Evolutionary conservation across 2,329 filamentous ascomycete species (phyloP).

Genomic region (Gaeumannomyces sp.): DNA sequence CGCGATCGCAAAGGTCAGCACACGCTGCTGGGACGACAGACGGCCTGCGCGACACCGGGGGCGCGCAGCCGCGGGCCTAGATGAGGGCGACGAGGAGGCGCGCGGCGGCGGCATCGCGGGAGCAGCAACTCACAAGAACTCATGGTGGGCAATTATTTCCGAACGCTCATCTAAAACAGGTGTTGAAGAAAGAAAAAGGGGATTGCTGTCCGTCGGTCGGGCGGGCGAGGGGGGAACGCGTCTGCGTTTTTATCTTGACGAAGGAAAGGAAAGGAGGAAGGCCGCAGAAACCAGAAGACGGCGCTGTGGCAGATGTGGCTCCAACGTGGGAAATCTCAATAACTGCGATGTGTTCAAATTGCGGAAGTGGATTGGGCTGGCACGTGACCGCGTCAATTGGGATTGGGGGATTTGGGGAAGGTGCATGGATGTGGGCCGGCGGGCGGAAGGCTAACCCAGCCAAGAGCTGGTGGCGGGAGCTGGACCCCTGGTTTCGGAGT

Average conservation of each 20-base stretch:
- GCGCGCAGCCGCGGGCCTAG: not conserved
- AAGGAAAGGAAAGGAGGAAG: conserved; percentile 23
- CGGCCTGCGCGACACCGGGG: conserved; percentile 8
- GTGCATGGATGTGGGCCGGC: not conserved
- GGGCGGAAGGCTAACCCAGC: not conserved
- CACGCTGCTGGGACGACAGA: conserved; percentile 7
- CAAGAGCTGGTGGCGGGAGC: too few species aligned
- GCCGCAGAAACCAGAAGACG: conserved; percentile 25
- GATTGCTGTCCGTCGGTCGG: conserved; percentile 23
- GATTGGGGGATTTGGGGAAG: not conserved
- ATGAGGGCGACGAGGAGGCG: not conserved
- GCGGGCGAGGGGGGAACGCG: not conserved
- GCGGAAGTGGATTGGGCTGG: conserved; percentile 4
- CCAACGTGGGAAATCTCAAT: conserved; percentile 7
- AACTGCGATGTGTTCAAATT: conserved; percentile 10
- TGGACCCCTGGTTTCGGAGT: not conserved
- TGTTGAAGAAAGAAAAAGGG: conserved; percentile 23
- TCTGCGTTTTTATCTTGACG: conserved; percentile 12
- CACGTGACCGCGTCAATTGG: conserved; percentile 7
- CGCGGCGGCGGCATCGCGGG: conserved; percentile 6
- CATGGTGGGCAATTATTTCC: conserved; percentile 36
- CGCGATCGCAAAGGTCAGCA: conserved; percentile 16
- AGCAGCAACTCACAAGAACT: conserved; percentile 46
- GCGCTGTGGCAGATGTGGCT: conserved; percentile 12
- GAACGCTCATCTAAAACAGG: conserved; percentile 16